Evolutionary conservation across 2,329 filamentous ascomycete species (phyloP).

Genomic region (Colletotrichum eremochloae): DNA sequence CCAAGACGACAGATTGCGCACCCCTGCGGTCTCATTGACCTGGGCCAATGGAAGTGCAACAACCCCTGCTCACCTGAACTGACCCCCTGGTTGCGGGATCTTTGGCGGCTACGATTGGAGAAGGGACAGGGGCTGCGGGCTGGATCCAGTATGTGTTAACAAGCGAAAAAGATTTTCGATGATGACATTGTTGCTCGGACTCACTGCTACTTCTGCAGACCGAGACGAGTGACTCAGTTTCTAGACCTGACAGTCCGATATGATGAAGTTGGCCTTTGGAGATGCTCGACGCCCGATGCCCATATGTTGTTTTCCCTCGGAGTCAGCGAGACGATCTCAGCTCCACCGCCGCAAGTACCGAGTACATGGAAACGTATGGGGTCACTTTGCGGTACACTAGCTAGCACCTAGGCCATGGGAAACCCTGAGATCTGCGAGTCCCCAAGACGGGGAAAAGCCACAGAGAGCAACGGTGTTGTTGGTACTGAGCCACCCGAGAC

Average conservation of each 20-base stretch:
- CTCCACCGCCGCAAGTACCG: constrained; percentile 38
- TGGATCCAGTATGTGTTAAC: not conserved
- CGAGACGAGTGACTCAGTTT: constrained; percentile 22
- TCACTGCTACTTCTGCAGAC: constrained; percentile 26
- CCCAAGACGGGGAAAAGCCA: constrained; percentile 31
- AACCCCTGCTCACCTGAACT: constrained; percentile 49
- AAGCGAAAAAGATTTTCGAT: not conserved
- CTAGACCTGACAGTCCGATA: not conserved
- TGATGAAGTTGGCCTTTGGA: constrained; percentile 1
- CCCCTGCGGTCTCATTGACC: constrained; percentile 46
- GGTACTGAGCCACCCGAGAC: constrained; percentile 39
- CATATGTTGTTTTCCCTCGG: constrained; percentile 21
- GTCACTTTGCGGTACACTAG: not conserved
- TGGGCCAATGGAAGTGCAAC: constrained; percentile 51
- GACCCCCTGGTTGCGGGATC: constrained; percentile 46
- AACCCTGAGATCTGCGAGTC: constrained; percentile 38
- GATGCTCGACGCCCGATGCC: not conserved
- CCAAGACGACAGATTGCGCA: constrained; percentile 38
- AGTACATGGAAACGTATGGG: constrained; percentile 6
- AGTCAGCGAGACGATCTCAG: constrained; percentile 40
- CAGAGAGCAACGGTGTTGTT: constrained; percentile 25
- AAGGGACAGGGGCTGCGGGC: constrained; percentile 36
- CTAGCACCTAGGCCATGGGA: constrained; percentile 10
- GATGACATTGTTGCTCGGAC: constrained; percentile 13
- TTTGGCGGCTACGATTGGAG: constrained; percentile 53